These are phyloP conservation scores for Candida silvicultrix DNA, from an alignment of 805 yeast genomes.

Conservation along the genomic window DNA sequence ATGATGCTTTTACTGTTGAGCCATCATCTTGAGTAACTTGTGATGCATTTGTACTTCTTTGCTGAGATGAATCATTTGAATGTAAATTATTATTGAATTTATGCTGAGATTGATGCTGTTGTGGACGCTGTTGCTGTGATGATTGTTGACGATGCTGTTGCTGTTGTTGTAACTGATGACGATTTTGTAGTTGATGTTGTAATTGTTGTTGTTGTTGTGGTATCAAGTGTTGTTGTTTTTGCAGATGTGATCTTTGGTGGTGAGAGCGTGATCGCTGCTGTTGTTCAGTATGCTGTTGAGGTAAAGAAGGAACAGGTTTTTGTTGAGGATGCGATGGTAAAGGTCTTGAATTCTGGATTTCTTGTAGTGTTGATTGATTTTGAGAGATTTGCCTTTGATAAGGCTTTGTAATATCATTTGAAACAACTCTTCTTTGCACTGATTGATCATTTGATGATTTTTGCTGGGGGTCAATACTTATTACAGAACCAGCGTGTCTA, in stretches of 20 bases:
- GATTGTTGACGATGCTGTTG: background rate
- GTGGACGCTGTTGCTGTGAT: background rate
- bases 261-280: background rate
- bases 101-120: conserved; percentile 1
- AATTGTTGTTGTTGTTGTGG: conserved; percentile 2
- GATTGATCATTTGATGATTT: background rate
- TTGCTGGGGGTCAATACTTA: conserved; percentile 5
- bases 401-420: background rate
- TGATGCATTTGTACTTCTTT: background rate
- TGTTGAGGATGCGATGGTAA: background rate
- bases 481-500: conserved; percentile 25
- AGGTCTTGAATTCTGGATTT: background rate
- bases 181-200: conserved; percentile 1
- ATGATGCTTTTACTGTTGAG: background rate
- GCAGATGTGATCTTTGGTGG: background rate
- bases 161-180: conserved; percentile 2
- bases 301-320: background rate
- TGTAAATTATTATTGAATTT: too few species aligned
- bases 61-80: background rate
- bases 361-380: background rate
- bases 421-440: background rate
- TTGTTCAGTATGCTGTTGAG: conserved; percentile 5
- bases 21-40: background rate
- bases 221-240: background rate
- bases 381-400: background rate